phyloP scores from a whole-genome alignment of 2,329 filamentous ascomycete species.

The Fusarium illudens region DNA sequence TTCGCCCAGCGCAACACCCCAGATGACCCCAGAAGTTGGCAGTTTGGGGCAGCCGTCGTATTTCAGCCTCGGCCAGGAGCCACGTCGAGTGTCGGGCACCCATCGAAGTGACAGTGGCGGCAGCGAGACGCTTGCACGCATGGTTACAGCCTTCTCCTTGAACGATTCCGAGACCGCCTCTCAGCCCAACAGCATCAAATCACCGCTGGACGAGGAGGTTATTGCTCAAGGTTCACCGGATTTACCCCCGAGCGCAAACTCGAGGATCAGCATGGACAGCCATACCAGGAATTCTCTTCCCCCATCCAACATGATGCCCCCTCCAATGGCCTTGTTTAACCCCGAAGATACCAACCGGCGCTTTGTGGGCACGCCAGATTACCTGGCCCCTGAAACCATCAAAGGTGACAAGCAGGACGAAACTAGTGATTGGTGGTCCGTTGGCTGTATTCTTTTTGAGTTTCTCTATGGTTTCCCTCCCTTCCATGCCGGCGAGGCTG shows the following conservation, averaged over 20 bases:
- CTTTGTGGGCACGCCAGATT: slow-evolving; percentile 97
- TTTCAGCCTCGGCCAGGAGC: slow-evolving; percentile 79
- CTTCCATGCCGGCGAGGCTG: slow-evolving; percentile 89
- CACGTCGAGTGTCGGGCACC: slow-evolving; percentile 73
- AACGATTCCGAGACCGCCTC: slow-evolving; percentile 64
- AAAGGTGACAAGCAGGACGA: slow-evolving; percentile 95
- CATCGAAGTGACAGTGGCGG: slow-evolving; percentile 92
- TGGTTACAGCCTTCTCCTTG: slow-evolving; percentile 82
- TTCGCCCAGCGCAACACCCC: slow-evolving; percentile 85
- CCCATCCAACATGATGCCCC: slow-evolving; percentile 78
- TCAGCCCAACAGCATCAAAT: slow-evolving; percentile 58
- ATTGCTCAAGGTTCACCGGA: slow-evolving; percentile 81
- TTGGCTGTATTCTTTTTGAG: slow-evolving; percentile 98
- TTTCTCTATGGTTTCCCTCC: slow-evolving; percentile 93
- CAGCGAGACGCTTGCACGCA: slow-evolving; percentile 82
- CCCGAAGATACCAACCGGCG: slow-evolving; percentile 91
- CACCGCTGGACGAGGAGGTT: slow-evolving; percentile 79
- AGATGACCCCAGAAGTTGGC: slow-evolving; percentile 78
- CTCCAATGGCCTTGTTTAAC: slow-evolving; percentile 94
- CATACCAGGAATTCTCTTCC: slow-evolving; percentile 47
- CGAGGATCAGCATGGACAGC: slow-evolving; percentile 47
- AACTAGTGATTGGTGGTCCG: slow-evolving; percentile 99
- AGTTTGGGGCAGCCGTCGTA: slow-evolving; percentile 87
- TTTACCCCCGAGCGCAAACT: slow-evolving; percentile 59
- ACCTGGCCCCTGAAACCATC: slow-evolving; percentile 95